Conservation (phyloP, 192 early-diverging fungal genomes). For the Coemansia sp. region DNA sequence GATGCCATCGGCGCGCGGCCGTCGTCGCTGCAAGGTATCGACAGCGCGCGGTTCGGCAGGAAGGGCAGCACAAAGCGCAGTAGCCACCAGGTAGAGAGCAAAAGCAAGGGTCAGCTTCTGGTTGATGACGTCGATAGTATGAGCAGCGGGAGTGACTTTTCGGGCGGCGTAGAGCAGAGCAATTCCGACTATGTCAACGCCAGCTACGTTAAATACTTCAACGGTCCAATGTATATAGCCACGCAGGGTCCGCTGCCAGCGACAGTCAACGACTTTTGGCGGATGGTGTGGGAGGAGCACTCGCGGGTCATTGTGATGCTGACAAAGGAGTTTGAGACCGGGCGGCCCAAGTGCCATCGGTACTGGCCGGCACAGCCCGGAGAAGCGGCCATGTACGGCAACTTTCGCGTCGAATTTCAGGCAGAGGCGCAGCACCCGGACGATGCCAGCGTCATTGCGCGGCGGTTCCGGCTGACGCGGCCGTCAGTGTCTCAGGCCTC, state of each 20-base stretch:
- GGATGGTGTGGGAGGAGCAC: conserved; percentile 81
- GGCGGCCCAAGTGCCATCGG: conserved; percentile 72
- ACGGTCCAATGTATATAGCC: conserved; percentile 70
- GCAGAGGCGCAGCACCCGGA: conserved; percentile 46
- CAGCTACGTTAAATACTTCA: conserved; percentile 59
- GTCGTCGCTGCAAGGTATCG: neutral
- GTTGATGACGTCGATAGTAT: conserved; percentile 19
- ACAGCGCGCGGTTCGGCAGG: neutral
- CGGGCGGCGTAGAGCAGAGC: neutral
- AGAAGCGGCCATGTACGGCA: conserved; percentile 49
- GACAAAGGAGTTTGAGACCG: conserved; percentile 74
- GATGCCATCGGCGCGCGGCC: conserved; percentile 3
- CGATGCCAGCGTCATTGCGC: conserved; percentile 59
- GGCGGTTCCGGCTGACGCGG: conserved; percentile 52
- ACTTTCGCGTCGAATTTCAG: conserved; percentile 57
- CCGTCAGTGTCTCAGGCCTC: conserved; percentile 17
- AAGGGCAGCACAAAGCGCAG: conserved; percentile 1
- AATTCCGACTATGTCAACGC: conserved; percentile 83
- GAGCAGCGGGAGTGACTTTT: conserved; percentile 6
- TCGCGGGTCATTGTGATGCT: conserved; percentile 82
- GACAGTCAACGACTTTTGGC: conserved; percentile 86
- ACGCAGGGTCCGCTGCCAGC: conserved; percentile 82
- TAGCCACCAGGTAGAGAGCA: conserved; percentile 23
- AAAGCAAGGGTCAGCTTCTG: conserved; percentile 47
- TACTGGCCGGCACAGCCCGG: conserved; percentile 77